Percentiles rank a stretch among this genome's conserved stretches.
These are phyloP conservation scores for Psophocarpus tetragonolobus DNA, from an alignment of 306 rosid genomes.

Conservation along the genomic window DNA sequence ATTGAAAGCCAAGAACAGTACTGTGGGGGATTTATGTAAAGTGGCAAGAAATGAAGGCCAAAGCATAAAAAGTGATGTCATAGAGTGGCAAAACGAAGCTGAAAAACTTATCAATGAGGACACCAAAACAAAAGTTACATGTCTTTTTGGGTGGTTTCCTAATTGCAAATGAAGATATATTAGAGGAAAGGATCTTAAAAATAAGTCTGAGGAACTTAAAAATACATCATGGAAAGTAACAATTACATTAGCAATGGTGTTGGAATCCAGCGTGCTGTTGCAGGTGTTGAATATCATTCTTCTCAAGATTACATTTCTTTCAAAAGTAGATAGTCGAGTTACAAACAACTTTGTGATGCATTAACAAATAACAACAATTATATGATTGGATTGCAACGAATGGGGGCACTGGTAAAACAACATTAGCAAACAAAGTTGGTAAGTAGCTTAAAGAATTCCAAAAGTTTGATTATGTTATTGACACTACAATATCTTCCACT, in stretches of 20 bases:
- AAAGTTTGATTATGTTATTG: neutral
- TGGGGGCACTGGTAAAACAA: neutral
- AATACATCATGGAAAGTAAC: accelerated
- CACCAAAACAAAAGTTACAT: neutral
- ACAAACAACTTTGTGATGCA: neutral
- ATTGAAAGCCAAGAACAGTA: neutral
- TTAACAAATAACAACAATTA: neutral
- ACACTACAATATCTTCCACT: neutral
- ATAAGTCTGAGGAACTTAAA: neutral
- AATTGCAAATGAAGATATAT: neutral
- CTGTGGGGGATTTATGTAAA: neutral
- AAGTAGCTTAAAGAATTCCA: neutral
- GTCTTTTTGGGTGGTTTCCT: neutral
- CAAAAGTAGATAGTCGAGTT: neutral
- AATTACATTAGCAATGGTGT: no score
- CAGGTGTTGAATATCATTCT: neutral
- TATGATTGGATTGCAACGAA: neutral
- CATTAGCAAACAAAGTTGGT: neutral
- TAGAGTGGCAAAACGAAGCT: neutral
- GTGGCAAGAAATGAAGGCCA: neutral
- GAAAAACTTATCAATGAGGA: neutral
- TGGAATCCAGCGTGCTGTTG: neutral
- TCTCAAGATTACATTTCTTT: neutral
- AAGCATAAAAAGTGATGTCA: neutral
- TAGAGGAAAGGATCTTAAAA: neutral